Evolutionary conservation across 164 flowering plant species (phyloP), one percentile per base, ranked within the genome.

Genomic region (Buxus sempervirens): DNA sequence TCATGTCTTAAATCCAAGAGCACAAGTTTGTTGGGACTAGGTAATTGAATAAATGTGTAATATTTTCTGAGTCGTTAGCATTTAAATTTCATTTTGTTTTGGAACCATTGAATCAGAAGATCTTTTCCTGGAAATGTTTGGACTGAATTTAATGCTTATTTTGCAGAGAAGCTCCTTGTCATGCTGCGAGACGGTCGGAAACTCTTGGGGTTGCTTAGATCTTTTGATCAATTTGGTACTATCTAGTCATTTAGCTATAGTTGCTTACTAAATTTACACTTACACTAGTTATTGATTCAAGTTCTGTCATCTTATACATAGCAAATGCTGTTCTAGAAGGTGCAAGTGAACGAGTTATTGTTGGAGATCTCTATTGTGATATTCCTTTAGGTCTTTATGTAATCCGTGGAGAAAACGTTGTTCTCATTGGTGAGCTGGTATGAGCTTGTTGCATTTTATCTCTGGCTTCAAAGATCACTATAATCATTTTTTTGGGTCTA

Each of bases 371-470:
- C 22, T 83, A 79, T 56, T 83, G 80, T 68, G 86, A 83, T 66
- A 78, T 83, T 64, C 73, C 79, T 21, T 71, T 83, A 57, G 86
- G 86, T 60, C 72, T 83, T 15, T 83, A 79, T 66, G 76, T 83
- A 16, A 81, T 83, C 21, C 82, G 86, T 21, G 86, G 86, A 65
- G 84, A 83, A 42, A 83, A 81, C 74, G 84, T 83, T 41, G 83
- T 83, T 64, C 69, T 83, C 58, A 79, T 83, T 28, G 86, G 86
- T n/a, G 86, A 83, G 66, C 79, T 81, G 86, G 84, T 83, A 81
- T 53, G 5, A 27, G 9, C 38, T 32, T 32, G 7, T 32, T 32
- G 7, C 3, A 6, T 13, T 26, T 45, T 56, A 18, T 18, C 21
- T 45, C 14, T 27, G 20, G 7, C 27, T 12, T 0, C 15, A 28